Base-by-base conservation (phyloP, 2,329 filamentous ascomycete genomes). In the Pseudogymnoascus sp. region DNA sequence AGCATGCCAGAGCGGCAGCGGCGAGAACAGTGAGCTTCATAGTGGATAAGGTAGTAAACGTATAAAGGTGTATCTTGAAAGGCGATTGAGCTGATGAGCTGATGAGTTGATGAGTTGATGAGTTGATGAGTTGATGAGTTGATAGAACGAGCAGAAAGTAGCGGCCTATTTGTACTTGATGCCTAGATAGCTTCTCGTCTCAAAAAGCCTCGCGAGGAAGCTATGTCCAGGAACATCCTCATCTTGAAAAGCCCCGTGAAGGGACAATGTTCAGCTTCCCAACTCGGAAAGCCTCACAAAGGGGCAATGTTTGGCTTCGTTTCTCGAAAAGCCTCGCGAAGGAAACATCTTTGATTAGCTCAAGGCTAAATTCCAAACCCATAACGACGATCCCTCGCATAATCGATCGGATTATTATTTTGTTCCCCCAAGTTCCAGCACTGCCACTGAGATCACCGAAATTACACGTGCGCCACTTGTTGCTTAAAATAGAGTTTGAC, bases 401-500 rank as follows among this genome's bases (percentile, higher is more conserved):
- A 28, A 28, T 11, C 42, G 23, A 52, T 30, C 25, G 45, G 25
- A n/a, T n/a, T n/a, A 28, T 14, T 30, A 52, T 52, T 30, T 16
- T 30, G 45, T 52, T 52, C 25, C n/a, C 25, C 8, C 25, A 52
- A 8, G n/a, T 52, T 52, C 25, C 19, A 16, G n/a, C 45, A 52
- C 45, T 30, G 45, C n/a, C 25, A 52, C 25, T 28, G 8, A 16
- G 4, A 30, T 5, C 14, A 52, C 25, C 16, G 14, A 52, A 52
- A 30, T 52, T 52, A 12, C 45, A 52, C 45, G 45, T 30, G 25
- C 25, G 45, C 45, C 45, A 52, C 45, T 52, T 30, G 8, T 30
- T 52, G 45, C 45, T 52, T 52, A 52, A 52, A 30, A 52, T 52
- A 52, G 45, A 52, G 25, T 28, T 52, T 30, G 45, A 52, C 28